Base-by-base conservation (phyloP, 768 basidiomycete species). In the Wakefieldia striispora region DNA sequence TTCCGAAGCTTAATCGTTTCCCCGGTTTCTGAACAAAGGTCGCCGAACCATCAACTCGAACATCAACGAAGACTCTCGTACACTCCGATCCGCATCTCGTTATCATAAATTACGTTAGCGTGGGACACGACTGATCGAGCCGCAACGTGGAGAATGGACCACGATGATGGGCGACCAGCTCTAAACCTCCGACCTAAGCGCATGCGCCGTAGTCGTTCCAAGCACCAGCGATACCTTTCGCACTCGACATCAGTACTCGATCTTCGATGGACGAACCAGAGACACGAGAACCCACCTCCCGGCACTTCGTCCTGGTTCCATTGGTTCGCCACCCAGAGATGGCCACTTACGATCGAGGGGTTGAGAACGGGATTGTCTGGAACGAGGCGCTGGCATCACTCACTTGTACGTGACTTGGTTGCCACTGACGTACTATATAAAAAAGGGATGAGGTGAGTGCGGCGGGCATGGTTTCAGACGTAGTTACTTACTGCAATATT, bases 201-300 rank as follows among this genome's bases (percentile, higher is more conserved):
- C 82, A 86, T 46, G 76, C 62, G 4, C 82, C 83, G 61, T 79
- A 65, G 59, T 85, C 76, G 38, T 71, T 70, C 83, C 83, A 85
- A 45, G 76, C 80, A 40, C 71, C 75, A 24, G 75, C 74, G 29
- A 72, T 16, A 37, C 75, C 80, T 82, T 44, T 21, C 5, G 11
- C 34, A 5, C 20, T 17, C 20, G 26, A 43, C 9, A 36, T 10
- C 34, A 23, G 31, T 14, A 12, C 23, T 34, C 14, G 10, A 6
- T 29, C 17, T 39, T 26, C 26, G 19, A 11, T 23, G 8, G 6
- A 3, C 33, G 33, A 33, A 16, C 13, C 10, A 35, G 13, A 48
- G 2, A 10, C 13, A 27, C 31, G 13, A 14, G 35, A n/a, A 21
- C 50, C 43, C 42, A 65, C 70, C 64, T 53, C 61, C 63, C 16